A percentile compares a stretch with the other conserved stretches of the same genome.
Evolutionary conservation across 768 basidiomycete genomes (phyloP).

Genomic region (Hygrocybe punicea): DNA sequence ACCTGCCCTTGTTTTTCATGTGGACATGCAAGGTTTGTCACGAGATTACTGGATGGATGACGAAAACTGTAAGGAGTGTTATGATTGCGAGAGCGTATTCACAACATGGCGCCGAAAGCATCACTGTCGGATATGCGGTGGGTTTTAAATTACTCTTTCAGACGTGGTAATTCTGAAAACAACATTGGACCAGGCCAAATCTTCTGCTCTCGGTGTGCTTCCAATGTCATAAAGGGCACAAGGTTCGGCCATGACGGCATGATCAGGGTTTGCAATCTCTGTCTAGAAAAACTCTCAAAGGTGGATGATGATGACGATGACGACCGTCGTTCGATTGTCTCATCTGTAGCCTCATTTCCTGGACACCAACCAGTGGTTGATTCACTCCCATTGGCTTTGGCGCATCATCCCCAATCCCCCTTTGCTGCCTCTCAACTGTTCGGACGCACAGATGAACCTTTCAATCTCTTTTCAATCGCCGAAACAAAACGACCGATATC

Average conservation of each 20-base stretch:
- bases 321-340: conserved; percentile 75
- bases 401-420: conserved; percentile 70
- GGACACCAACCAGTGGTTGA: conserved; percentile 70
- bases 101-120: conserved; percentile 94
- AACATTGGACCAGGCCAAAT: conserved; percentile 69
- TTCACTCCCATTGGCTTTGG: conserved; percentile 25
- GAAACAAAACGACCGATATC: conserved; percentile 60
- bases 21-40: conserved; percentile 58
- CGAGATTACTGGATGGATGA: conserved; percentile 99
- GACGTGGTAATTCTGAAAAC: conserved; percentile 1
- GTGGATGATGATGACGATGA: conserved; percentile 90
- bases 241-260: conserved; percentile 94
- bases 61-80: conserved; percentile 91
- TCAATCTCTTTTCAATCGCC: conserved; percentile 78
- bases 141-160: conserved; percentile 1
- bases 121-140: conserved; percentile 96
- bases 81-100: conserved; percentile 92
- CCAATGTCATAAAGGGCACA: conserved; percentile 91
- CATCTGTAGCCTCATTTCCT: conserved; percentile 67
- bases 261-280: conserved; percentile 93
- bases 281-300: conserved; percentile 86
- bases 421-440: conserved; percentile 86
- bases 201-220: conserved; percentile 95
- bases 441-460: conserved; percentile 71
- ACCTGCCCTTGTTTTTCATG: conserved; percentile 6